Evolutionary conservation across 345 rosid genomes (phyloP), one percentile per base, ranked within the genome.

Genomic region (Citrus reticulata): DNA sequence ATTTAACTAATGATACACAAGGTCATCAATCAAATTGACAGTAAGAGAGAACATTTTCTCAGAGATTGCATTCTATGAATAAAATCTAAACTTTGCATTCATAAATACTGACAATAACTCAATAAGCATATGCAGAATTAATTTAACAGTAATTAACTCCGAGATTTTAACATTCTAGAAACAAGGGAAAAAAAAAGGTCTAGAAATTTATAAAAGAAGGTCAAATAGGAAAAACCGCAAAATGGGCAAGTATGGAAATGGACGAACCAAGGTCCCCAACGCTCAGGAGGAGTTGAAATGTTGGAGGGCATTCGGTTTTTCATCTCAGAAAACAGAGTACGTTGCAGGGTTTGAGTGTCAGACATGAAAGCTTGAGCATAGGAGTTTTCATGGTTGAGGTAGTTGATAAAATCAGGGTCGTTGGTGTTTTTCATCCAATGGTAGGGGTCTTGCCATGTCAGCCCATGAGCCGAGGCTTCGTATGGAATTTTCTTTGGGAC

Each of bases 201-300:
- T 10, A 42, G 4, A 42, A 37, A 37, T 30, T 58, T 22, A 27
- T 34, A 35, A 66, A 67, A 51, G 46, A 34, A 16, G 2, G 4
- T 30, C 29, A 66, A n/a, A 8, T 10, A 27, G 20, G 2, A 6
- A 19, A 51, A 70, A 68, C 10, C 9, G 22, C 4, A 7, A 68
- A 65, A 74, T 60, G 76, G 80, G 76, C 54, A 8, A 27, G 11
- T 7, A n/a, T 16, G 37, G 64, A 80, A 83, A 63, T n/a, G 70
- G 68, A 86, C 83, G 20, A 77, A 93, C 98, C 98, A 95, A 77
- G 84, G 94, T 73, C 98, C 98, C 97, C 95, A 93, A 70, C 85
- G 92, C 84, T 93, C 97, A 24, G 90, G 91, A 7, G 94, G 89
- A 83, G 98, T 92, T n/a, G 76, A 68, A 83, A 91, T 84, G 65